Conservation (phyloP, 129 eudicot genomes). For the Tagetes erecta region DNA sequence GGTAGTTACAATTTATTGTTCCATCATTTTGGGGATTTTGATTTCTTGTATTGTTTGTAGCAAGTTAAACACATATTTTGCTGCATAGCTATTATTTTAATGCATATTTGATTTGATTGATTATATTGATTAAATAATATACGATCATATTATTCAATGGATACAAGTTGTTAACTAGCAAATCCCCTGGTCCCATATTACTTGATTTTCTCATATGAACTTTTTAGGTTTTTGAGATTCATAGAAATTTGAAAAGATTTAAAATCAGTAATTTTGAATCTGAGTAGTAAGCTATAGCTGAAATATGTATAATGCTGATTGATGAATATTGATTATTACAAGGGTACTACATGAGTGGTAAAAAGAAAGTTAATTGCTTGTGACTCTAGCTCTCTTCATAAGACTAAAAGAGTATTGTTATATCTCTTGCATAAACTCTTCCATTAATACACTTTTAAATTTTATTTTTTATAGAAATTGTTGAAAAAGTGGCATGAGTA, state of each 20-base stretch:
- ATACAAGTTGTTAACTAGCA: neutral
- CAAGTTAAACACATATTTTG: conserved; percentile 1
- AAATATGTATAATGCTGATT: neutral
- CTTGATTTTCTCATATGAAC: conserved; percentile 7
- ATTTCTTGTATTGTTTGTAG: neutral
- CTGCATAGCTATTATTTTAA: neutral
- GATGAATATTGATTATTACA: too few species aligned
- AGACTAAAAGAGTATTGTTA: neutral
- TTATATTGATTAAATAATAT: neutral
- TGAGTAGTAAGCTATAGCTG: neutral
- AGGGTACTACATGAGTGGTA: too few species aligned
- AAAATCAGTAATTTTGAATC: neutral
- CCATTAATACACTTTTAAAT: neutral
- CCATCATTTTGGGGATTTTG: conserved; percentile 13
- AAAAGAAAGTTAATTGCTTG: too few species aligned
- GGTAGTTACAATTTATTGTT: neutral
- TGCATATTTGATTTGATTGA: conserved; percentile 9
- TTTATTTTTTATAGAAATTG: neutral
- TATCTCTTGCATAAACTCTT: neutral
- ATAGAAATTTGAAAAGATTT: neutral
- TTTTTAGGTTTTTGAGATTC: conserved; percentile 15
- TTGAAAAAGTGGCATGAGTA: neutral
- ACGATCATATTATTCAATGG: neutral
- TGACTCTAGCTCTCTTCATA: too few species aligned
- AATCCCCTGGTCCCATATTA: neutral